These are phyloP conservation scores for Globisporangium cederbergense DNA, from an alignment of 352 stramenopile species.

Conservation along the genomic window DNA sequence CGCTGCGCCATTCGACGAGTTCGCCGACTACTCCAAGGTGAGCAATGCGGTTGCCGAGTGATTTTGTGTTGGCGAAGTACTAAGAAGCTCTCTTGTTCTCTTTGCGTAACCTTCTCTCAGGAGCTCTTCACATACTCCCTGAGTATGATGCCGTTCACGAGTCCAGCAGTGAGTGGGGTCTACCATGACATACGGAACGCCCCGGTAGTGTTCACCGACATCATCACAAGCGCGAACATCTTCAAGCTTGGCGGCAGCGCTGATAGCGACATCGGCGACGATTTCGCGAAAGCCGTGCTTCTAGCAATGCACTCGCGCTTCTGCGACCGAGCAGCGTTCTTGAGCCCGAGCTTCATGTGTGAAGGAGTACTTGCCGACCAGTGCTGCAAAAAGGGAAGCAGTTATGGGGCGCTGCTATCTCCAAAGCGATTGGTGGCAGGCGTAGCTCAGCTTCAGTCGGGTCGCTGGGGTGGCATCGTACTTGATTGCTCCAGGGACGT, in stretches of 20 bases:
- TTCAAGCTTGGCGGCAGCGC: not conserved
- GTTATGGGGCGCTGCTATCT: conserved; percentile 10
- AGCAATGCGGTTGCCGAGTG: not conserved
- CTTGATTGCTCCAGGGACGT: not conserved
- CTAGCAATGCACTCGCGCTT: conserved; percentile 7
- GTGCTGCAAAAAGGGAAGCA: not conserved
- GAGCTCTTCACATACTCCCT: not conserved
- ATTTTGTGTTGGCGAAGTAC: not conserved
- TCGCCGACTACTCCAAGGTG: conserved; percentile 1
- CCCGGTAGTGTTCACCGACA: conserved; percentile 8
- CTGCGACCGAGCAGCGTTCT: not conserved
- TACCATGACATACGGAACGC: not conserved
- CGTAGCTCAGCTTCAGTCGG: conserved; percentile 3
- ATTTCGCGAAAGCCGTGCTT: conserved; percentile 8
- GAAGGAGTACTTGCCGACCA: not conserved
- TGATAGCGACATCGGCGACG: not conserved
- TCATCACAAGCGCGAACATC: conserved; percentile 1
- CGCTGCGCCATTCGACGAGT: not conserved
- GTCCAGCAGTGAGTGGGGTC: not conserved
- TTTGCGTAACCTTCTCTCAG: not conserved
- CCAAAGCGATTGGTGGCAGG: conserved; percentile 3
- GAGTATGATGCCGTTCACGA: not conserved
- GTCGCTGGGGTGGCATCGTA: conserved; percentile 5
- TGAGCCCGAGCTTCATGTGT: conserved; percentile 7
- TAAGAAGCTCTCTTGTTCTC: not conserved